Evolutionary conservation across 495 filamentous ascomycete genomes (phyloP), one percentile per base, ranked within the genome.

Genomic region (Xylona heveae): DNA sequence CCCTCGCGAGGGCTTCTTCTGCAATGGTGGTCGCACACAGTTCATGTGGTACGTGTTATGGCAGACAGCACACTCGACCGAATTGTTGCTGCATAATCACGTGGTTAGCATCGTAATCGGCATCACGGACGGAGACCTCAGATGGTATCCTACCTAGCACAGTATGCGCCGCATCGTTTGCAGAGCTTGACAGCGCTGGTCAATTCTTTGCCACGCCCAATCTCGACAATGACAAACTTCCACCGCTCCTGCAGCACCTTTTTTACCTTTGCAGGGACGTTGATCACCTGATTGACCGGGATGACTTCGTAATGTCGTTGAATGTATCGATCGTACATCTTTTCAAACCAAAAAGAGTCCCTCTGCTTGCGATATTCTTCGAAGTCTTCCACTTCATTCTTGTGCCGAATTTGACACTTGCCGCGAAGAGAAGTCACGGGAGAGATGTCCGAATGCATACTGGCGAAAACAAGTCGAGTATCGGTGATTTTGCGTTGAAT

Each of bases 381-480:
- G 30, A 94, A 46, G 46, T 84, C 69, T 1, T 66, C 54, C 38
- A 99, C 84, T 45, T 94, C 83, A 35, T 68, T 76, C 28, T 74
- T 67, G 57, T 99, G 90, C 39, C 61, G 61, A 48, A 99, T 83
- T 38, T 70, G 61, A 47, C 88, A 95, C 55, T 84, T 91, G 31
- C 88, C 88, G 41, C 88, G 81, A 38, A 99, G 58, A 19, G 88
- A 75, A 31, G 80, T 76, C 38, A 99, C 63, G 26, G 90, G 90
- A 47, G 80, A 92, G 31, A 78, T 79, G 52, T 99, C 90, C 19
- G 88, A 94, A 44, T 99, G 88, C 88, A 99, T 99, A 7, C 85
- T 91, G 31, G 80, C 82, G 53, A 84, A 95, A 19, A 95, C 65
- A 39, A 81, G 59, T 35, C 88, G 72, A 32, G 76, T 80, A 55